phyloP scores from a whole-genome alignment of 371 early-diverging fungal species.

The Rhizopus arrhizus region DNA sequence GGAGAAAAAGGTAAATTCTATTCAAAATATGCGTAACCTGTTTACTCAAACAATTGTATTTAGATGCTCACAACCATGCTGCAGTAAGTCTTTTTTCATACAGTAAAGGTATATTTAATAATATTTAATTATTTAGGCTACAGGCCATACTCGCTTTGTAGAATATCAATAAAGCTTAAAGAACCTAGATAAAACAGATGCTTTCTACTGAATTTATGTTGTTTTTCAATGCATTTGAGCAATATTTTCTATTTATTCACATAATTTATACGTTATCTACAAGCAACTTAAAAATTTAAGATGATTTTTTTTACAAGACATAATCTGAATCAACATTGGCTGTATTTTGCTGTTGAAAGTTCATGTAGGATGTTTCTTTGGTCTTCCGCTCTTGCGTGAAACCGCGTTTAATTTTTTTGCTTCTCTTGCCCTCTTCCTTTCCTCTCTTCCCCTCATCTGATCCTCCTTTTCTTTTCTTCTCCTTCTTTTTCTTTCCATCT shows the following conservation, averaged over 20 bases:
- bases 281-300: no score
- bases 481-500: neutral
- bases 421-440: neutral
- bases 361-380: no score
- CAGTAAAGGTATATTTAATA: neutral
- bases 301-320: no score
- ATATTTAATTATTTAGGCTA: constrained; percentile 12
- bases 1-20: constrained; percentile 58
- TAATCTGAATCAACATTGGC: no score
- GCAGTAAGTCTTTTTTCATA: constrained; percentile 12
- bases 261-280: no score
- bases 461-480: neutral
- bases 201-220: no score
- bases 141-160: constrained; percentile 35
- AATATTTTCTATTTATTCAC: no score
- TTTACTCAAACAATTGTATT: neutral
- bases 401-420: neutral
- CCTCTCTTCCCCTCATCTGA: constrained; percentile 3
- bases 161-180: constrained; percentile 25
- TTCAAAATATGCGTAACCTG: neutral
- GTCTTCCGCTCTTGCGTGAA: no score
- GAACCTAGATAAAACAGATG: no score
- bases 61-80: constrained; percentile 41
- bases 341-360: no score
- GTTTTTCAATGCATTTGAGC: no score